These are phyloP conservation scores for Phaeotremella fagi DNA, from an alignment of 768 basidiomycete genomes.

Conservation along the genomic window DNA sequence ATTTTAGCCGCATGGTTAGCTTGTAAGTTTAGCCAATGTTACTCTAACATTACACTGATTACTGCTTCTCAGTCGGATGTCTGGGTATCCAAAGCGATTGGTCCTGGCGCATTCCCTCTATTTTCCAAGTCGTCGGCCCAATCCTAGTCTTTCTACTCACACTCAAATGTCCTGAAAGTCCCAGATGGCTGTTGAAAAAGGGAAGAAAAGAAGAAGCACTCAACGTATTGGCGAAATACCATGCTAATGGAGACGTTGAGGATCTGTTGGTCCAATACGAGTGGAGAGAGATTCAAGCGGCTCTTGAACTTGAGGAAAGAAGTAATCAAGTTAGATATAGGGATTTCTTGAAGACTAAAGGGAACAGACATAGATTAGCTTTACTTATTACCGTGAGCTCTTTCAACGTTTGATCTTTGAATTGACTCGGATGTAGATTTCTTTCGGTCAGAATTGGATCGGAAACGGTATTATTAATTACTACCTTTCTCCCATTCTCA, in stretches of 20 bases:
- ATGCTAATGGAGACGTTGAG: conserved; percentile 64
- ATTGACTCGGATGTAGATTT: conserved; percentile 1
- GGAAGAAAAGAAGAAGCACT: conserved; percentile 67
- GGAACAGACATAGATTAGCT: conserved; percentile 65
- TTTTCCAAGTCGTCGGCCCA: conserved; percentile 34
- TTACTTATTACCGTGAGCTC: conserved; percentile 64
- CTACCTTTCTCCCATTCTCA: conserved; percentile 55
- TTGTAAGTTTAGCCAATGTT: background rate
- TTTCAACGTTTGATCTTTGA: conserved; percentile 57
- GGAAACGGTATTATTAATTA: conserved; percentile 16
- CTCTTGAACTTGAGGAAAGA: conserved; percentile 60
- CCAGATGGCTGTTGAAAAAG: conserved; percentile 73
- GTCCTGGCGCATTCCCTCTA: conserved; percentile 59
- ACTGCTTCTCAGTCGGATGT: conserved; percentile 10
- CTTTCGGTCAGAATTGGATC: conserved; percentile 52
- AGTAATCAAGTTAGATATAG: conserved; percentile 51
- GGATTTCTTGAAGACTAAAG: conserved; percentile 60
- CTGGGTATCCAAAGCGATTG: conserved; percentile 40
- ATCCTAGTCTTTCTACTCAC: conserved; percentile 54
- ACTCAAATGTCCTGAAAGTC: conserved; percentile 73
- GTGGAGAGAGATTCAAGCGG: conserved; percentile 61
- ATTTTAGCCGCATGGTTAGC: background rate
- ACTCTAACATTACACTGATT: background rate
- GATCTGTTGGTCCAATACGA: conserved; percentile 51
- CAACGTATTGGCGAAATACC: conserved; percentile 68